Base-by-base conservation (phyloP, 1,284 basidiomycete genomes). In the Fomitiporia mediterranea region DNA sequence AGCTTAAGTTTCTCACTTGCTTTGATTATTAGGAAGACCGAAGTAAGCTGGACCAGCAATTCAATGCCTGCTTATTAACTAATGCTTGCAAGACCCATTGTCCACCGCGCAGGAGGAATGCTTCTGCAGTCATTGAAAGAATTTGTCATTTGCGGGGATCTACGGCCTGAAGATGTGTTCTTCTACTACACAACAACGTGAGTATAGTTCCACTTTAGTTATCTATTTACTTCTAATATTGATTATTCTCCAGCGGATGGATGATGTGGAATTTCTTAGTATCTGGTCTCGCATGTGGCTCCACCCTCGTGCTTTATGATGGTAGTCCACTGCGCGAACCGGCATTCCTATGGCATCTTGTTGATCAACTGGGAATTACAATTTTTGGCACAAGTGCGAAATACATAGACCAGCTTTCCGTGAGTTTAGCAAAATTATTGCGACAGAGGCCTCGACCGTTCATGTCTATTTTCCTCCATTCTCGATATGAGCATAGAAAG, bases 121-220 rank as follows among this genome's bases (percentile, higher is more conserved):
- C 76, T 94, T 15, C 69, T 94, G 19, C 91, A 94, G 66, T 76
- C 85, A 11, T 83, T 87, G 66, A 91, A 94, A 66, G 91, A 94
- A 68, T 83, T 92, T 61, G 73, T 79, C 43, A 81, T 94, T 28
- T 91, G 89, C 66, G 89, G 81, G 3, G 89, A 88, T 64, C 76
- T 94, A 46, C 72, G 72, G 21, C 71, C 81, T 9, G 75, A 82
- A 21, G 89, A 92, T 67, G 82, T 93, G 4, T 92, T 91, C 71
- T 91, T 94, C 69, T 91, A 90, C 68, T 93, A 93, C 66, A 91
- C 91, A 0, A 91, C 89, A 42, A 89, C 89, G 86, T 89, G 66
- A 69, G 87, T 76, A 60, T 50, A 48, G 15, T 27, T 37, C 40
- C 23, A 8, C 21, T 30, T 17, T 51, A 15, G 5, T 4, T 19